A percentile compares a stretch with the other conserved stretches of the same genome.
Conservation (phyloP, 1,284 basidiomycete species). For the Wallemia ichthyophaga region DNA sequence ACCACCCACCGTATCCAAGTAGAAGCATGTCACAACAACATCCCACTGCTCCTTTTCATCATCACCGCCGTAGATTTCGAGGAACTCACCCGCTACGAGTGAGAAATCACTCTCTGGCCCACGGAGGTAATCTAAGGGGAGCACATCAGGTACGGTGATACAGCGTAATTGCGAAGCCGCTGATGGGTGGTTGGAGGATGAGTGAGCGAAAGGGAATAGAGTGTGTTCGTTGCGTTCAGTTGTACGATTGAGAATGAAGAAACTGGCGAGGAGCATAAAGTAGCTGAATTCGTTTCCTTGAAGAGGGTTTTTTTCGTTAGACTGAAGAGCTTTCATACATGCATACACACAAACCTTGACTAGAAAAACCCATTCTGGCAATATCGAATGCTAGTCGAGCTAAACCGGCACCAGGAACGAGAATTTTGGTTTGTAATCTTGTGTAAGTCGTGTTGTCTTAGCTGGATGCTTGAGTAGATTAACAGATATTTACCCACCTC, state of each 20-base stretch:
- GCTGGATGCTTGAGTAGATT: background rate
- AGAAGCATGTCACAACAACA: slow-evolving; percentile 80
- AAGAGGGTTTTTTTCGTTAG: slow-evolving; percentile 25
- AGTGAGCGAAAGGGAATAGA: slow-evolving; percentile 64
- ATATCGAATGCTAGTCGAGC: slow-evolving; percentile 62
- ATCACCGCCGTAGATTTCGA: slow-evolving; percentile 52
- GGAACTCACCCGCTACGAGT: slow-evolving; percentile 70
- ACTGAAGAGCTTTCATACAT: background rate
- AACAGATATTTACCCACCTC: slow-evolving; percentile 17
- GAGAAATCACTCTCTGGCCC: slow-evolving; percentile 31
- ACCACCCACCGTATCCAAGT: slow-evolving; percentile 58
- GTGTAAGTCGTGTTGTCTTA: slow-evolving; percentile 10
- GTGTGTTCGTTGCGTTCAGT: slow-evolving; percentile 31
- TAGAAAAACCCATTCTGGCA: slow-evolving; percentile 31
- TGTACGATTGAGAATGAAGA: slow-evolving; percentile 52
- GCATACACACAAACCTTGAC: slow-evolving; percentile 4
- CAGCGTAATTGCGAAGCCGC: slow-evolving; percentile 30
- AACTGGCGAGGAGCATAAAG: slow-evolving; percentile 63
- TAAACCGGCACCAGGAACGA: slow-evolving; percentile 64
- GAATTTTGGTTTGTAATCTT: slow-evolving; percentile 25
- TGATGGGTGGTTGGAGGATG: slow-evolving; percentile 48
- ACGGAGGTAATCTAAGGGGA: slow-evolving; percentile 36
- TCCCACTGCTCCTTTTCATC: slow-evolving; percentile 48
- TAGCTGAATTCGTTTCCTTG: slow-evolving; percentile 85
- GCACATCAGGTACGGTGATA: slow-evolving; percentile 49